Conservation (phyloP, 148 eudicot species). For the Persicaria maculosa region DNA sequence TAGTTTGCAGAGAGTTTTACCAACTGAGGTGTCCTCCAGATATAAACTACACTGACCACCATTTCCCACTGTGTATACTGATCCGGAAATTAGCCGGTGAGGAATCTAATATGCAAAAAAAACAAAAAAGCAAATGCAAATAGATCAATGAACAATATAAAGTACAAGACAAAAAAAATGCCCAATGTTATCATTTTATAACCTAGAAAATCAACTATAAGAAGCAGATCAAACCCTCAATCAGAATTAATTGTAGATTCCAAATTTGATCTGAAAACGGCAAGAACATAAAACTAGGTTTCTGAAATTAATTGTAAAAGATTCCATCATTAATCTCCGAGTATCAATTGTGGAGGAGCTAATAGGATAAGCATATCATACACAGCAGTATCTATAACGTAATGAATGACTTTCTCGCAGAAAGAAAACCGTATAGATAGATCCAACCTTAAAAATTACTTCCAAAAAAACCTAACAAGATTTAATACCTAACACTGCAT, state of each 20-base stretch:
- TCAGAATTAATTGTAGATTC: not conserved
- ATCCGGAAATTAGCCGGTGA: constrained; percentile 38
- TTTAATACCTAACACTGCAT: too few species aligned
- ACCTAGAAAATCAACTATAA: too few species aligned
- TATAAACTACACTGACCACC: constrained; percentile 69
- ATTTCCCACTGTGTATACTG: constrained; percentile 72
- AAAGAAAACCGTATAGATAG: not conserved
- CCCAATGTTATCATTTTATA: not conserved
- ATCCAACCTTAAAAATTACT: too few species aligned
- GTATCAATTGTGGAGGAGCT: not conserved
- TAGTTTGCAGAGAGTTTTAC: constrained; percentile 68
- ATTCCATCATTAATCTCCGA: not conserved
- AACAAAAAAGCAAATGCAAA: not conserved
- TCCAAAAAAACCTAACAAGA: too few species aligned
- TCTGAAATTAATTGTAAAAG: not conserved
- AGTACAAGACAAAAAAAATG: not conserved
- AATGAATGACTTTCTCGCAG: not conserved
- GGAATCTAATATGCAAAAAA: constrained; percentile 43
- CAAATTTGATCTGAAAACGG: not conserved
- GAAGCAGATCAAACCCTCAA: not conserved
- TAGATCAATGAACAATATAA: not conserved
- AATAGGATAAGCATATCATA: not conserved
- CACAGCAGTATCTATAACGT: not conserved
- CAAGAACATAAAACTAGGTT: not conserved
- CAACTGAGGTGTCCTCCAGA: constrained; percentile 51